phyloP scores from a whole-genome alignment of 169 alveolate genomes.

The Plasmodium knowlesi region DNA sequence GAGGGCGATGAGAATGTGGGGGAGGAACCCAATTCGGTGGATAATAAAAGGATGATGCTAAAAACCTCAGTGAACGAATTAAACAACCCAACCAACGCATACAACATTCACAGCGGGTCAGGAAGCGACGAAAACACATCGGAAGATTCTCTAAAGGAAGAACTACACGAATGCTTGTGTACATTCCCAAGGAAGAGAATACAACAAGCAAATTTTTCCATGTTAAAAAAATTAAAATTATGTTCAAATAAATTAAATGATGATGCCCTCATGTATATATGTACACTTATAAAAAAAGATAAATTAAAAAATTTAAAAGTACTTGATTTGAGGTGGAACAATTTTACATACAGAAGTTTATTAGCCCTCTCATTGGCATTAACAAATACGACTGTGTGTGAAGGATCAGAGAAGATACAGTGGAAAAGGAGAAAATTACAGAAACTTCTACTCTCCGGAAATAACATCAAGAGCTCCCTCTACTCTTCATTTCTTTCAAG shows the following conservation, averaged over 20 bases:
- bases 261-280: constrained; percentile 60
- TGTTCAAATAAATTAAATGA: constrained; percentile 61
- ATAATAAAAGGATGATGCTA: neutral
- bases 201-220: constrained; percentile 16
- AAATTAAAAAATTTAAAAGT: constrained; percentile 32
- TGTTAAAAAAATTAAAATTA: constrained; percentile 14
- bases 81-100: neutral
- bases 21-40: no score
- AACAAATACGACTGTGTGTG: constrained; percentile 10
- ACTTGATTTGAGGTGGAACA: constrained; percentile 62
- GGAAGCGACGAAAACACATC: constrained; percentile 13
- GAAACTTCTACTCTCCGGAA: constrained; percentile 50
- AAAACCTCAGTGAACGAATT: neutral
- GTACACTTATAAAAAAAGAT: constrained; percentile 47
- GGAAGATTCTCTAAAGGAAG: constrained; percentile 6
- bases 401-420: neutral
- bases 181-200: constrained; percentile 23
- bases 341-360: constrained; percentile 63
- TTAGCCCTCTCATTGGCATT: constrained; percentile 43
- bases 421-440: neutral
- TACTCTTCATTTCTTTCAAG: constrained; percentile 66
- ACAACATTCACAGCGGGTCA: constrained; percentile 53
- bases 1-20: neutral
- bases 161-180: constrained; percentile 1
- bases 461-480: constrained; percentile 55